Evolutionary conservation across 1,139 yeast species (phyloP).

Genomic region (Sugiyamaella pinicola): DNA sequence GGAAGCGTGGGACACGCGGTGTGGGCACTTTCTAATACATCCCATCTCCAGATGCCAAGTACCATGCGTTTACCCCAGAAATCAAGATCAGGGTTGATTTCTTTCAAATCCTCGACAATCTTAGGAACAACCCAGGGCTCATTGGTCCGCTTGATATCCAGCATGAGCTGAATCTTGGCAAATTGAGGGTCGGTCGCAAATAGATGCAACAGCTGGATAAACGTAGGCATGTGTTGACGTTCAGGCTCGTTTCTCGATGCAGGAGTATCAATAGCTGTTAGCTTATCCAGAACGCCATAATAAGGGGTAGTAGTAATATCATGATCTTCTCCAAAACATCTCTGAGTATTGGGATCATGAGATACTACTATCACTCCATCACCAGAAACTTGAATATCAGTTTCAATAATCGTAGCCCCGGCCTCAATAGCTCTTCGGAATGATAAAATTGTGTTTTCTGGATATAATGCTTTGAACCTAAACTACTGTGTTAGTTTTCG

Average conservation of each 20-base stretch:
- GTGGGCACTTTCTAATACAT: slow-evolving; percentile 59
- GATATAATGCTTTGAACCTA: slow-evolving; percentile 47
- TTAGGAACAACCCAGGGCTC: slow-evolving; percentile 58
- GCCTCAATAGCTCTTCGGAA: slow-evolving; percentile 68
- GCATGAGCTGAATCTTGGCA: slow-evolving; percentile 56
- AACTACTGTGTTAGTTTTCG: neutral
- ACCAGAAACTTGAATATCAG: slow-evolving; percentile 76
- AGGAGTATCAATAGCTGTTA: slow-evolving; percentile 52
- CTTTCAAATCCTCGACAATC: slow-evolving; percentile 53
- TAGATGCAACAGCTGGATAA: slow-evolving; percentile 64
- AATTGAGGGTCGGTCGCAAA: slow-evolving; percentile 47
- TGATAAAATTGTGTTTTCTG: slow-evolving; percentile 80
- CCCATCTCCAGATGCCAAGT: slow-evolving; percentile 80
- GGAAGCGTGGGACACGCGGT: slow-evolving; percentile 49
- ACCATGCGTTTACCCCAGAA: slow-evolving; percentile 73
- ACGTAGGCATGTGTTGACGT: slow-evolving; percentile 58
- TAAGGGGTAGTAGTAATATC: slow-evolving; percentile 45
- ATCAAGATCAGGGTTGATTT: slow-evolving; percentile 51
- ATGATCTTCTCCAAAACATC: slow-evolving; percentile 56
- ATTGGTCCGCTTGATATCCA: slow-evolving; percentile 79
- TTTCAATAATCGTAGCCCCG: slow-evolving; percentile 76
- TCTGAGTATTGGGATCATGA: slow-evolving; percentile 65
- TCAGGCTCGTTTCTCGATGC: slow-evolving; percentile 15
- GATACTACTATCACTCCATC: slow-evolving; percentile 77
- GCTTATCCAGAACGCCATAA: slow-evolving; percentile 49